phyloP scores from a whole-genome alignment of 1,284 basidiomycete species.

The Ganoderma sinense region DNA sequence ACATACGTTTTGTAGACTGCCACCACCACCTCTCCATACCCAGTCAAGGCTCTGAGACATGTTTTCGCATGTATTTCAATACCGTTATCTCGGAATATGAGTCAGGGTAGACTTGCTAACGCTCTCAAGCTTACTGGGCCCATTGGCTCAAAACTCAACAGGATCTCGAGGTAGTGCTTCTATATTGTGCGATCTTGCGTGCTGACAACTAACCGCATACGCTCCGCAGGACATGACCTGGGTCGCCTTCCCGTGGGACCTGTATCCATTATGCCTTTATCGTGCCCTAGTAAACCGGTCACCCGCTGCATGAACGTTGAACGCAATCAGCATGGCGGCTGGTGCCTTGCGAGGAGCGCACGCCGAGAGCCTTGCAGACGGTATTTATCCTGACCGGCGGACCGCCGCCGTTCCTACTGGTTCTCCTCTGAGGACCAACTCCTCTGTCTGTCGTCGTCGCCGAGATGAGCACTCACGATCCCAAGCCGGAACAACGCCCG shows the following conservation, averaged over 20 bases:
- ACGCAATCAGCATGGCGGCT: neutral
- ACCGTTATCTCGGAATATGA: neutral
- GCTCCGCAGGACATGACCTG: conserved; percentile 2
- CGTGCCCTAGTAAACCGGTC: neutral
- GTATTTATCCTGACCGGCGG: conserved; percentile 11
- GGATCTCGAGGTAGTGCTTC: conserved; percentile 24
- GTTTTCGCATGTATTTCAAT: neutral
- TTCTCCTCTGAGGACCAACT: neutral
- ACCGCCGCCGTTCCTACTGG: neutral
- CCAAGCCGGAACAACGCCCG: conserved; percentile 24
- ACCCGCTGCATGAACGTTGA: neutral
- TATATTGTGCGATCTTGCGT: conserved; percentile 31
- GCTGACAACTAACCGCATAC: conserved; percentile 18
- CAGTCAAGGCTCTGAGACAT: neutral
- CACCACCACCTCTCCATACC: neutral
- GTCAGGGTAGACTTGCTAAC: neutral
- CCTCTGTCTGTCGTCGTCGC: neutral
- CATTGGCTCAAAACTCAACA: conserved; percentile 1
- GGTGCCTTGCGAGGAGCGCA: neutral
- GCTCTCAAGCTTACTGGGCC: neutral
- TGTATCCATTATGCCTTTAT: neutral
- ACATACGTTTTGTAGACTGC: neutral
- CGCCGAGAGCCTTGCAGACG: neutral
- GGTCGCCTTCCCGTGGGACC: neutral
- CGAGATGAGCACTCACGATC: conserved; percentile 17